These are phyloP conservation scores for Boletus tomentosulus DNA, from an alignment of 768 basidiomycete species.

Conservation along the genomic window DNA sequence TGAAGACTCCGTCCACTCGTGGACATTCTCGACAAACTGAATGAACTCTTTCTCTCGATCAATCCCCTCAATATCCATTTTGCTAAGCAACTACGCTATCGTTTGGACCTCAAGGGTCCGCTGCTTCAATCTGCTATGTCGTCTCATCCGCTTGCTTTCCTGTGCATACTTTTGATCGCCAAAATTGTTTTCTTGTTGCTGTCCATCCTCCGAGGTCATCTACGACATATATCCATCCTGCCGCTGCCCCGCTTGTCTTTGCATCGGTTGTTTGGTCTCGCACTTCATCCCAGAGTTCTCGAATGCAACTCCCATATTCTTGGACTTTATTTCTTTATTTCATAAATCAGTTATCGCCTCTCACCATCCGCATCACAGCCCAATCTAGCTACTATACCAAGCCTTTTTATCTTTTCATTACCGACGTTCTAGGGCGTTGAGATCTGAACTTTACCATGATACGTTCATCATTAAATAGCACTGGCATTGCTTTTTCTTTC, in stretches of 20 bases:
- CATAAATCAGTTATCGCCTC: slow-evolving; percentile 9
- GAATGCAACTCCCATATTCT: neutral
- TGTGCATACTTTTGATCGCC: slow-evolving; percentile 22
- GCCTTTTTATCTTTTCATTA: neutral
- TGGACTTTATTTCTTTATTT: slow-evolving; percentile 17
- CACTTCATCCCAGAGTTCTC: neutral
- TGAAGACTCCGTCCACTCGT: slow-evolving; percentile 31
- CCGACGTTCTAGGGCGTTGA: neutral
- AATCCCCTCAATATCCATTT: slow-evolving; percentile 13
- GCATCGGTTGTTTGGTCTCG: neutral
- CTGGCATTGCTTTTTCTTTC: neutral
- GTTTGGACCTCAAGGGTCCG: slow-evolving; percentile 4
- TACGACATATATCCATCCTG: neutral
- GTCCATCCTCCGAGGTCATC: neutral
- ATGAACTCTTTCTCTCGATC: neutral
- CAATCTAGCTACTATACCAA: slow-evolving; percentile 1
- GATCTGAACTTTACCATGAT: neutral
- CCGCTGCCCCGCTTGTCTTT: neutral
- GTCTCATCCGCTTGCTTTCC: slow-evolving; percentile 17
- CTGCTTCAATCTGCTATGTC: slow-evolving; percentile 5
- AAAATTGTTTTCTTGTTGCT: neutral
- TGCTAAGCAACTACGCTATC: slow-evolving; percentile 2
- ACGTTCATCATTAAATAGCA: neutral
- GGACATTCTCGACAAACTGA: slow-evolving; percentile 21
- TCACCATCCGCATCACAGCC: neutral